Base-by-base conservation (phyloP, 2,329 filamentous ascomycete species). In the Fusarium sp. region DNA sequence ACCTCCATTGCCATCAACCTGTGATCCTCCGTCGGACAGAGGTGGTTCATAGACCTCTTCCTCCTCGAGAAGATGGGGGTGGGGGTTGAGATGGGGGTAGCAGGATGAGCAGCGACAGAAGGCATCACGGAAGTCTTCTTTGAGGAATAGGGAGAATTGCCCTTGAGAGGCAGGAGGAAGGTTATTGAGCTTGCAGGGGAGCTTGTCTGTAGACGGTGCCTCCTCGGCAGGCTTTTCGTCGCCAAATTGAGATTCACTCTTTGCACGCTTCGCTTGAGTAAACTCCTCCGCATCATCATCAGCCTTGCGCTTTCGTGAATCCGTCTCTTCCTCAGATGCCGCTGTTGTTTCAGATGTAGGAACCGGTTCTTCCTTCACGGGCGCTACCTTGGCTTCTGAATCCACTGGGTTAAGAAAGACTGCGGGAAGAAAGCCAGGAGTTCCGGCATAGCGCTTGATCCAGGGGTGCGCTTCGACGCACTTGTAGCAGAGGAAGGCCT, bases 11-110 rank as follows among this genome's bases (percentile, higher is more conserved):
- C 62, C 62, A 43, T 83, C 82, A 19, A 84, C 85, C 4, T 85
- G 88, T 8, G 82, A 84, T 4, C 84, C 87, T 18, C 86, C 84
- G 2, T 90, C 87, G 1, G 94, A 97, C 7, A 98, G 83, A 3
- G 95, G 94, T 0, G 95, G 96, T 75, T 98, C 94, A 80, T 99
- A 99, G 2, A 89, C 90, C 34, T 97, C 93, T 83, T 99, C 96
- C 79, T 97, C 94, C 76, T 98, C 94, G 12, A 97, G 89, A 13
- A 99, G 91, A 76, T 97, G 92, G 0, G 89, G 88, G 77, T 97
- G 90, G 0, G 84, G 81, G 57, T 88, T 83, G 3, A 98, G 87
- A 14, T 88, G 82, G 2, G 89, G 89, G 80, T 93, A 97, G 82
- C 94, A 98, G n/a, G 85, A 81, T 18, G 88, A 78, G 80, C 96